These are phyloP conservation scores for Metschnikowia chrysomelidarum DNA, from an alignment of 805 yeast species.

Conservation along the genomic window DNA sequence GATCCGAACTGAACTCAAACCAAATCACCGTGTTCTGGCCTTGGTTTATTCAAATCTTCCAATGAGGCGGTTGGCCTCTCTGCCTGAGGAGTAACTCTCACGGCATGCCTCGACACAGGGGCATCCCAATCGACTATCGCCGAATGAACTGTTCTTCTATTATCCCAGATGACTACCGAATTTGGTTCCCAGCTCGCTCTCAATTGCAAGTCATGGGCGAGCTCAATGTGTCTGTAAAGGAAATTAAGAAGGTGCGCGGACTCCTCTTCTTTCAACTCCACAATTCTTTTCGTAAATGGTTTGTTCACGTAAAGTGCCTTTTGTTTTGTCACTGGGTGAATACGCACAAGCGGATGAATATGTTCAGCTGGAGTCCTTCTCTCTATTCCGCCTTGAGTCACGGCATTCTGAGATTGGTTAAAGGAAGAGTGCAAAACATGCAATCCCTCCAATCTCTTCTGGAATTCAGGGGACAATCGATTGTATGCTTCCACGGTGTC, in stretches of 20 bases:
- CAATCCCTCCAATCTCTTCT: slow-evolving; percentile 29
- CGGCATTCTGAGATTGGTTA: slow-evolving; percentile 30
- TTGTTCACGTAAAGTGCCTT: slow-evolving; percentile 32
- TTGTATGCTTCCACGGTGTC: slow-evolving; percentile 38
- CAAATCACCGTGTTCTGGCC: slow-evolving; percentile 10
- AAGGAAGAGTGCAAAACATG: slow-evolving; percentile 36
- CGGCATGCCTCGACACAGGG: slow-evolving; percentile 36
- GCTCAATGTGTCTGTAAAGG: slow-evolving; percentile 33
- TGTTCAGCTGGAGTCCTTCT: slow-evolving; percentile 34
- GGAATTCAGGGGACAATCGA: slow-evolving; percentile 36
- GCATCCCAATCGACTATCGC: slow-evolving; percentile 37
- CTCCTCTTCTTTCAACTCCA: slow-evolving; percentile 37
- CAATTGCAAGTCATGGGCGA: slow-evolving; percentile 35
- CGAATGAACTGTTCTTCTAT: slow-evolving; percentile 33
- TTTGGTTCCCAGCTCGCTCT: slow-evolving; percentile 38
- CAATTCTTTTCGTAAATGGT: slow-evolving; percentile 34
- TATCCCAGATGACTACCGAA: slow-evolving; percentile 38
- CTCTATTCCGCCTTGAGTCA: slow-evolving; percentile 31
- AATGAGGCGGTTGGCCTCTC: slow-evolving; percentile 39
- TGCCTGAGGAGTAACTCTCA: slow-evolving; percentile 37
- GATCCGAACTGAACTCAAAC: background rate
- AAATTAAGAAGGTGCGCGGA: slow-evolving; percentile 30
- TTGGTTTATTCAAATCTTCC: slow-evolving; percentile 33
- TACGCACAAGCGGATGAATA: slow-evolving; percentile 35
- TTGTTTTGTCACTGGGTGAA: slow-evolving; percentile 35